Conservation (phyloP, 2,329 filamentous ascomycete genomes). For the Dendryphion nanum region DNA sequence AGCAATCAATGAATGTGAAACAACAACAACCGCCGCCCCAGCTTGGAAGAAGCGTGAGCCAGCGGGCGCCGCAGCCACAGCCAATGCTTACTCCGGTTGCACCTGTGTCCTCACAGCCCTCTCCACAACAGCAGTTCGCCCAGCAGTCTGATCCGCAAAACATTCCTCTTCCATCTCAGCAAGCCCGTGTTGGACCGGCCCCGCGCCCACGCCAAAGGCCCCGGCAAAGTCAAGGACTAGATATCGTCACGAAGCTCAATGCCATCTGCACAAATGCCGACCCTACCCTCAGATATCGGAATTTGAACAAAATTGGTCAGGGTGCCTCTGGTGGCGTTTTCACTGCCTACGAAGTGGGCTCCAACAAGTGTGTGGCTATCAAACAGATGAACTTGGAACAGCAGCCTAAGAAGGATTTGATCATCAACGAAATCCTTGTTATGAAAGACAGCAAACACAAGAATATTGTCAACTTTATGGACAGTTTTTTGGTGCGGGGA, state of each 20-base stretch:
- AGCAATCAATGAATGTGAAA: constrained; percentile 62
- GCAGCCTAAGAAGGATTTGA: constrained; percentile 97
- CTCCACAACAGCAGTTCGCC: constrained; percentile 52
- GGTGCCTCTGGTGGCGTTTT: constrained; percentile 95
- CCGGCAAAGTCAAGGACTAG: constrained; percentile 75
- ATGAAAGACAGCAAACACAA: constrained; percentile 99
- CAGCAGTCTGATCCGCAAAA: constrained; percentile 42
- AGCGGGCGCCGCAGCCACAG: constrained; percentile 49
- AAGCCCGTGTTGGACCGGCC: constrained; percentile 53
- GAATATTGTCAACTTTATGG: constrained; percentile 99
- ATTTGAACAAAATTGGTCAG: constrained; percentile 93
- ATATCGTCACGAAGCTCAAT: constrained; percentile 80
- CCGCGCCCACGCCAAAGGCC: constrained; percentile 73
- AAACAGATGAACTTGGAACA: constrained; percentile 99
- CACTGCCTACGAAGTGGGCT: constrained; percentile 80
- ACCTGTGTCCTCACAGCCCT: constrained; percentile 45
- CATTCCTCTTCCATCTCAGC: constrained; percentile 47
- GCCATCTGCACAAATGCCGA: constrained; percentile 89
- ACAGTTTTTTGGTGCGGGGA: constrained; percentile 85
- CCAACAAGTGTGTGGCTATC: constrained; percentile 89
- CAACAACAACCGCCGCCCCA: constrained; percentile 49
- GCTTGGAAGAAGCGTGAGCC: constrained; percentile 71
- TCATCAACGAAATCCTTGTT: constrained; percentile 98
- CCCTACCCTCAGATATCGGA: constrained; percentile 81
- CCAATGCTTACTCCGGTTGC: constrained; percentile 27